Conservation (phyloP, 176 grass and related monocot species). For the Triticum dicoccoides region DNA sequence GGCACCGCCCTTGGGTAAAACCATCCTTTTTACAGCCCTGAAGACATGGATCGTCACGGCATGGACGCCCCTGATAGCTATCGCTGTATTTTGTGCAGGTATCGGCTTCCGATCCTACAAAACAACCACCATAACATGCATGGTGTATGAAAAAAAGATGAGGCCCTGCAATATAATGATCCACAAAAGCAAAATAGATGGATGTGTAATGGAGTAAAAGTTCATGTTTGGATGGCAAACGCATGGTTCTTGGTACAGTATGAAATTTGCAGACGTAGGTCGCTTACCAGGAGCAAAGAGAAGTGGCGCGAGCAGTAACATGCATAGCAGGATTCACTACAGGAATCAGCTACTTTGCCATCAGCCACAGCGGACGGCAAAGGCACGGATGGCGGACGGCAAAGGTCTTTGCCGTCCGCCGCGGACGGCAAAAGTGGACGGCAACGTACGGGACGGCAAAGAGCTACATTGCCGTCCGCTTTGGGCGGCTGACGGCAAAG, state of each 20-base stretch:
- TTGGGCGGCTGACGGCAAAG: too few relatives aligned
- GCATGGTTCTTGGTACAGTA: background rate
- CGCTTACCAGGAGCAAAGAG: background rate
- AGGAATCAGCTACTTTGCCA: too few relatives aligned
- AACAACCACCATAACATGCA: background rate
- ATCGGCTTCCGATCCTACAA: background rate
- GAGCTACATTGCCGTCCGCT: too few relatives aligned
- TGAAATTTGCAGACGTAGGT: background rate
- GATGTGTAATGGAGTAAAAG: background rate
- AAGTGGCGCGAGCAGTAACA: background rate
- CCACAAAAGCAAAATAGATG: background rate
- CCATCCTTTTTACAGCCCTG: background rate
- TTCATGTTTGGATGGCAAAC: background rate
- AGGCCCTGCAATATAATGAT: background rate
- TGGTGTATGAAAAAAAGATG: background rate
- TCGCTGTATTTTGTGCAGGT: background rate
- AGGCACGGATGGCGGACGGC: too few relatives aligned
- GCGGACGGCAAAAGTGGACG: too few relatives aligned
- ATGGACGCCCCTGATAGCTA: background rate
- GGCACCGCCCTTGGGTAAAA: background rate
- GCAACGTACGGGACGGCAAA: too few relatives aligned
- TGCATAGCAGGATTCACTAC: background rate
- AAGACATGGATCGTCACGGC: background rate
- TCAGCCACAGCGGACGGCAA: too few relatives aligned
- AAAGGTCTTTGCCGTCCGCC: too few relatives aligned